Evolutionary conservation across 1,284 basidiomycete species (phyloP).

Genomic region (Hortiboletus rubellus): DNA sequence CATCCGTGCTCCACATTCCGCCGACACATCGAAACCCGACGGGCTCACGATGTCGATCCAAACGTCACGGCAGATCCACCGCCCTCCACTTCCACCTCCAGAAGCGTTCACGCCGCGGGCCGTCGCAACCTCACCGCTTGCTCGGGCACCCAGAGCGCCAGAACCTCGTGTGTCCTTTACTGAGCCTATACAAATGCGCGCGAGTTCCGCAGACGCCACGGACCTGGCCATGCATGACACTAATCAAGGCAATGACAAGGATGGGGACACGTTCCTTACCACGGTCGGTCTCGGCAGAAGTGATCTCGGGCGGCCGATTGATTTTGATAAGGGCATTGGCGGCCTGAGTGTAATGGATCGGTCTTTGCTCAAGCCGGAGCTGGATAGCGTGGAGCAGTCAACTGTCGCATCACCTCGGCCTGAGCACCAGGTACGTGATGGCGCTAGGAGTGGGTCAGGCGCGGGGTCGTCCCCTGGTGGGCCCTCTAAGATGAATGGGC

Average conservation of each 20-base stretch:
- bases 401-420: neutral
- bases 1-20: neutral
- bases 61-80: constrained; percentile 14
- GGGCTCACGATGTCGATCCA: constrained; percentile 25
- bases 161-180: constrained; percentile 15
- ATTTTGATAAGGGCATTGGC: constrained; percentile 44
- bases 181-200: constrained; percentile 1
- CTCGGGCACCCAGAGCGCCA: neutral
- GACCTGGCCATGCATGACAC: constrained; percentile 23
- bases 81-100: constrained; percentile 4
- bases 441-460: neutral
- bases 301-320: constrained; percentile 51
- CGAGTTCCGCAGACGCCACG: neutral
- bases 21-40: constrained; percentile 3
- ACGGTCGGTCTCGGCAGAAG: constrained; percentile 55
- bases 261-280: constrained; percentile 50
- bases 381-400: constrained; percentile 2
- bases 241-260: constrained; percentile 28
- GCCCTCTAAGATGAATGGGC: neutral
- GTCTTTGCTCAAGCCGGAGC: constrained; percentile 2
- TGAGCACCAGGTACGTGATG: constrained; percentile 7
- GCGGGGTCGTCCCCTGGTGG: neutral
- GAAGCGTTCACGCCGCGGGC: constrained; percentile 1
- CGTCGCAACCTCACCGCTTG: constrained; percentile 16
- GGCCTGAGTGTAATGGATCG: constrained; percentile 12